A percentile compares a stretch with the other conserved stretches of the same genome.
Conservation (phyloP, 2,329 filamentous ascomycete genomes). For the Aspergillus clavatus region DNA sequence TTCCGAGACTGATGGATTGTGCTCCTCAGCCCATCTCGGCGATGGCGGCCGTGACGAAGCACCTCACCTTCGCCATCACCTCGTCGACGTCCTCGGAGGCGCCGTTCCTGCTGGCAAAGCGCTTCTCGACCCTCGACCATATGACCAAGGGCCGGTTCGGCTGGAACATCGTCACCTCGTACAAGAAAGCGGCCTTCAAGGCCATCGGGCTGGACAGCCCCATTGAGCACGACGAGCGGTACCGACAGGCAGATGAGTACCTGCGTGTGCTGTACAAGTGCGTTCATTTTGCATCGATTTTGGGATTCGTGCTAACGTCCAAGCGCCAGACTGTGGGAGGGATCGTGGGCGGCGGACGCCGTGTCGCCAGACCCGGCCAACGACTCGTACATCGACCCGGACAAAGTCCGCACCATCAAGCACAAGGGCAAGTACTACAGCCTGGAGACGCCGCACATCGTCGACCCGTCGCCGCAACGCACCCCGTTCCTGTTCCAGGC, state of each 20-base stretch:
- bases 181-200: conserved; percentile 60
- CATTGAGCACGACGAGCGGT: conserved; percentile 58
- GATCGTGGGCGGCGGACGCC: conserved; percentile 56
- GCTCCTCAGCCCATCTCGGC: conserved; percentile 58
- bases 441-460: conserved; percentile 45
- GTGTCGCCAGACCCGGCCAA: conserved; percentile 50
- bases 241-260: conserved; percentile 59
- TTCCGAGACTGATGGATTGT: neutral
- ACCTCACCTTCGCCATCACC: conserved; percentile 59
- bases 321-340: conserved; percentile 50
- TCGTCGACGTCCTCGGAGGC: conserved; percentile 60
- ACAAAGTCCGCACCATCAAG: conserved; percentile 56
- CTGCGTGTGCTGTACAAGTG: conserved; percentile 59
- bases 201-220: conserved; percentile 56
- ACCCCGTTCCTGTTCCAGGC: conserved; percentile 58
- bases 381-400: conserved; percentile 56
- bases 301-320: neutral
- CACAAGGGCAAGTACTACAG: conserved; percentile 55
- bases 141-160: conserved; percentile 57
- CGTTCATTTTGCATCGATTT: neutral
- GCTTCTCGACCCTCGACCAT: conserved; percentile 60
- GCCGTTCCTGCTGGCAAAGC: conserved; percentile 57
- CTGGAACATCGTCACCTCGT: conserved; percentile 64
- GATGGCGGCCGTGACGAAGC: conserved; percentile 64
- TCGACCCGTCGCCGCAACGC: conserved; percentile 54